These are phyloP conservation scores for Mycena epipterygia DNA, from an alignment of 768 basidiomycete species.

Conservation along the genomic window DNA sequence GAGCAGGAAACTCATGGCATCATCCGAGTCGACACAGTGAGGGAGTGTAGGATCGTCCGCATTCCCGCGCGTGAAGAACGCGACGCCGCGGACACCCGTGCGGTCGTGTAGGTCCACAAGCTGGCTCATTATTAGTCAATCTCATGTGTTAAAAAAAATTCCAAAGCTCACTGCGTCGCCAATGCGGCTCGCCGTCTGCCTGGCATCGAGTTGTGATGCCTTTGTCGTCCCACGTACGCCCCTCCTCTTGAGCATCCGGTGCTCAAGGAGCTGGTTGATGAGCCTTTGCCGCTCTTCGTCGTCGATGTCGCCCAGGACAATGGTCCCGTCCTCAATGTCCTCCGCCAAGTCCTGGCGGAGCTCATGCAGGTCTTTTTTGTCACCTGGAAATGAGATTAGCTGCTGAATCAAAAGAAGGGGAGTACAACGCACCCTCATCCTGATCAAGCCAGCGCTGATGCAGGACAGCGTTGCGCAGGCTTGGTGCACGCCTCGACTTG, in stretches of 20 bases:
- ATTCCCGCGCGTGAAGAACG: neutral
- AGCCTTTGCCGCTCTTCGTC: neutral
- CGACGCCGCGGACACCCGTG: neutral
- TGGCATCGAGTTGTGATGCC: neutral
- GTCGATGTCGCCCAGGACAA: neutral
- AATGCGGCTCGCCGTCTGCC: neutral
- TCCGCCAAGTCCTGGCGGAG: no score
- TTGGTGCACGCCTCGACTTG: neutral
- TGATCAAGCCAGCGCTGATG: neutral
- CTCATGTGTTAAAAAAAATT: neutral
- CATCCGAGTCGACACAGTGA: neutral
- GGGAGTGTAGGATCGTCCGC: neutral
- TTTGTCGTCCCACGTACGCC: neutral
- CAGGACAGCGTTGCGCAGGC: neutral
- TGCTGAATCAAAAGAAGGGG: neutral
- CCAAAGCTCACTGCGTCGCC: neutral
- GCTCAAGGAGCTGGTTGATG: neutral
- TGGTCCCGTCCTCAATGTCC: no score
- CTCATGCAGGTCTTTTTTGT: no score
- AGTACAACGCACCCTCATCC: neutral
- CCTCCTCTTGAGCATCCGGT: neutral
- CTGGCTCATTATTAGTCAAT: neutral
- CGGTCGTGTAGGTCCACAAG: neutral
- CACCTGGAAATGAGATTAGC: no score
- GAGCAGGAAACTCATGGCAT: neutral